Conservation (phyloP, 805 yeast species). For the Zygoascus tannicola region DNA sequence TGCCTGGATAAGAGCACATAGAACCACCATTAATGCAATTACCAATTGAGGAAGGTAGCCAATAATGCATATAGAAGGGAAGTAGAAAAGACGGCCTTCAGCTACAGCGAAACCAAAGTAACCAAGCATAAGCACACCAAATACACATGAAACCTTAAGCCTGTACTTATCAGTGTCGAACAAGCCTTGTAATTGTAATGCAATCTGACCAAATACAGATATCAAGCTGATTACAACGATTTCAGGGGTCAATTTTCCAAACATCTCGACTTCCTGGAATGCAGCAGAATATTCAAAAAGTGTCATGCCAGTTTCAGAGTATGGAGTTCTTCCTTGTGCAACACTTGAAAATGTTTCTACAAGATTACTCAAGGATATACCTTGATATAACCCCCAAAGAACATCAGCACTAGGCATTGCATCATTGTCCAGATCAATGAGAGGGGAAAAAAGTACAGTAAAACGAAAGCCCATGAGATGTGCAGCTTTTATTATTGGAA, state of each 20-base stretch:
- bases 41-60: slow-evolving; percentile 63
- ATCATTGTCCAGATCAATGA: background rate
- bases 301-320: slow-evolving; percentile 59
- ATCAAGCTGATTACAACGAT: slow-evolving; percentile 43
- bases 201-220: slow-evolving; percentile 49
- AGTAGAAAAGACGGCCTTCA: slow-evolving; percentile 34
- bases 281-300: slow-evolving; percentile 68
- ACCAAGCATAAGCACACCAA: slow-evolving; percentile 45
- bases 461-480: slow-evolving; percentile 21
- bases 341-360: slow-evolving; percentile 57
- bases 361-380: slow-evolving; percentile 53
- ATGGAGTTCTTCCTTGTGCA: slow-evolving; percentile 46
- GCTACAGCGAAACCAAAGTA: slow-evolving; percentile 37
- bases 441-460: slow-evolving; percentile 4
- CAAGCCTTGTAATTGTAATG: slow-evolving; percentile 55
- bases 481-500: slow-evolving; percentile 30
- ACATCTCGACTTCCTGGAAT: slow-evolving; percentile 58
- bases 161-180: slow-evolving; percentile 45
- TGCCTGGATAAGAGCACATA: slow-evolving; percentile 46
- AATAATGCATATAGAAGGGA: slow-evolving; percentile 48
- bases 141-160: slow-evolving; percentile 50
- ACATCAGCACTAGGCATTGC: slow-evolving; percentile 40
- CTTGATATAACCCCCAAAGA: slow-evolving; percentile 49
- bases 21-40: slow-evolving; percentile 38
- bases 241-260: slow-evolving; percentile 44